These are phyloP conservation scores for Pulveroboletus ravenelii DNA, from an alignment of 768 basidiomycete genomes.

Conservation along the genomic window DNA sequence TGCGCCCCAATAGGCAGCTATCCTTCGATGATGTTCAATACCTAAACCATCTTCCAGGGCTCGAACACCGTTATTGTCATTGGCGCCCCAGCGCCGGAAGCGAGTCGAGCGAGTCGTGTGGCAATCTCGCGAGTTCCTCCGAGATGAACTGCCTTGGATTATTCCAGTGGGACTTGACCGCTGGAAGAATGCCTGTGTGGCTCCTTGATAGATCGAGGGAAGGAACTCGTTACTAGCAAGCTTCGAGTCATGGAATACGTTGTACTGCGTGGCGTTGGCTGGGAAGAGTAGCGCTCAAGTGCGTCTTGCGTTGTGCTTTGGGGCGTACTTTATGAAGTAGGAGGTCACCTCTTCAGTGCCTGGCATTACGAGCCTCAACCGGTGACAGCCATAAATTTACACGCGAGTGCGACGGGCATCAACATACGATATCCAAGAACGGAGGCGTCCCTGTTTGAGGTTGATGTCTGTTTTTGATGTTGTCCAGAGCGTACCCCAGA, in stretches of 20 bases:
- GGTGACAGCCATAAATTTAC: conserved; percentile 26
- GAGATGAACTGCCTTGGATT: conserved; percentile 35
- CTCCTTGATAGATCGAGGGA: conserved; percentile 39
- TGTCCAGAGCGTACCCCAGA: conserved; percentile 36
- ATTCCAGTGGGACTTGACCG: conserved; percentile 35
- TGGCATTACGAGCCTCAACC: conserved; percentile 23
- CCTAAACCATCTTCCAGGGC: conserved; percentile 39
- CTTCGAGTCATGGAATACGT: conserved; percentile 43
- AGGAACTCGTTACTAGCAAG: conserved; percentile 36
- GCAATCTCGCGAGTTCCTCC: conserved; percentile 36
- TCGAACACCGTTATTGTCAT: conserved; percentile 34
- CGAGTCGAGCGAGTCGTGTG: conserved; percentile 45
- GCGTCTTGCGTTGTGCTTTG: conserved; percentile 33
- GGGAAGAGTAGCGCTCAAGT: conserved; percentile 34
- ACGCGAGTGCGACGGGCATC: not conserved
- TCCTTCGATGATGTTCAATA: conserved; percentile 33
- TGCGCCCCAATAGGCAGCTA: conserved; percentile 39
- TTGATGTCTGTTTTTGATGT: conserved; percentile 40
- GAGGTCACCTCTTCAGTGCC: conserved; percentile 37
- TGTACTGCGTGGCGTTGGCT: conserved; percentile 33
- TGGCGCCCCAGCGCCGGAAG: conserved; percentile 32
- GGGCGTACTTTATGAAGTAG: conserved; percentile 39
- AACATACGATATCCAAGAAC: conserved; percentile 39
- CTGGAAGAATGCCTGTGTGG: conserved; percentile 36
- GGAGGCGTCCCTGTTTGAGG: conserved; percentile 42